Conservation (phyloP, 2,329 filamentous ascomycete genomes). For the Neofusicoccum kwambonambiense region DNA sequence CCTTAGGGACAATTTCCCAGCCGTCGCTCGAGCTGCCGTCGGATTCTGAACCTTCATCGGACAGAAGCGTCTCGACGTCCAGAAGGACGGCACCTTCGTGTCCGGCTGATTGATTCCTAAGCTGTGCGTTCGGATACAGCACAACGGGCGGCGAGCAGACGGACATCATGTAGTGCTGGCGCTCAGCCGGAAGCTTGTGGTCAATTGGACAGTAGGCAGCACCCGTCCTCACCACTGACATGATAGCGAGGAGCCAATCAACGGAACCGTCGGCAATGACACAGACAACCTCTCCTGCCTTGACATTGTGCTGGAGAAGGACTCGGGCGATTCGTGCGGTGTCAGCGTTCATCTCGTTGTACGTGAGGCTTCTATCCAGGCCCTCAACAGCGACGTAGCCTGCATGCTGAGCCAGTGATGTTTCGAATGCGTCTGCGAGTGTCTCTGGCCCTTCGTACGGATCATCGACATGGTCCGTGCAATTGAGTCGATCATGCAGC, state of each 20-base stretch:
- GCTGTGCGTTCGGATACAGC: background rate
- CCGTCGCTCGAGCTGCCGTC: background rate
- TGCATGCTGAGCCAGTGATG: background rate
- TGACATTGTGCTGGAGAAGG: background rate
- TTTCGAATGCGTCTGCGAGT: background rate
- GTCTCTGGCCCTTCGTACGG: background rate
- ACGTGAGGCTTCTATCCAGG: background rate
- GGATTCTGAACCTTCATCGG: background rate
- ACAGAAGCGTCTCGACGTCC: background rate
- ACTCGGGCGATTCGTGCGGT: background rate
- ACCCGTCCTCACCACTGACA: slow-evolving; percentile 14
- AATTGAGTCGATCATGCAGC: background rate
- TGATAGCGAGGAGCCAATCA: slow-evolving; percentile 17
- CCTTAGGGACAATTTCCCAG: background rate
- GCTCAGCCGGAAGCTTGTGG: slow-evolving; percentile 11
- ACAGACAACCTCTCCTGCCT: slow-evolving; percentile 2
- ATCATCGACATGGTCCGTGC: background rate
- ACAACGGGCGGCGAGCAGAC: background rate
- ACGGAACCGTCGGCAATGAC: slow-evolving; percentile 19
- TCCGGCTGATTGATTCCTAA: background rate
- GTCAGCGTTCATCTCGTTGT: slow-evolving; percentile 3
- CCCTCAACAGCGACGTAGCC: background rate
- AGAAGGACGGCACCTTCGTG: background rate
- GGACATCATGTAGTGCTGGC: slow-evolving; percentile 13
- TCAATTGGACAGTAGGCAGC: slow-evolving; percentile 19